Percentiles rank a stretch among this genome's conserved stretches.
Conservation (phyloP, 2,329 filamentous ascomycete genomes). For the Colletotrichum sp. region DNA sequence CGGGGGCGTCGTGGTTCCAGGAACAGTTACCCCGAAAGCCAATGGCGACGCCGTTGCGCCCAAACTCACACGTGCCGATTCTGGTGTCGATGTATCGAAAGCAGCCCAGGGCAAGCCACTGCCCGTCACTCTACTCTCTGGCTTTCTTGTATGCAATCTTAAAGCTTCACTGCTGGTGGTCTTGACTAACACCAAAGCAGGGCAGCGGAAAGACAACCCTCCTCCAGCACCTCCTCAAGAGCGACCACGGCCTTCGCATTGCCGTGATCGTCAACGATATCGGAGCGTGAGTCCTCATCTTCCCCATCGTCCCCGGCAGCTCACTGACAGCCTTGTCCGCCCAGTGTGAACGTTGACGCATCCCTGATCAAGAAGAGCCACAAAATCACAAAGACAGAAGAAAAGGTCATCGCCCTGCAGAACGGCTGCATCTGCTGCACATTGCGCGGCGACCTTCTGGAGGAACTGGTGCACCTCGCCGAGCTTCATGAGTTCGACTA, state of each 20-base stretch:
- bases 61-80: conserved; percentile 7
- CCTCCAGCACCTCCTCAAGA: conserved; percentile 70
- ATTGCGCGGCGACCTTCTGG: conserved; percentile 71
- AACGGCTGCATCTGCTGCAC: conserved; percentile 83
- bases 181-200: conserved; percentile 34
- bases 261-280: conserved; percentile 80
- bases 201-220: conserved; percentile 76
- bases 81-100: conserved; percentile 5
- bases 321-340: no score
- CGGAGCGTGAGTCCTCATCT: conserved; percentile 49
- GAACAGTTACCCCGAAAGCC: neutral
- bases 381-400: conserved; percentile 61
- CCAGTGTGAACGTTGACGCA: conserved; percentile 74
- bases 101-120: conserved; percentile 34
- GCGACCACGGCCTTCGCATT: conserved; percentile 70
- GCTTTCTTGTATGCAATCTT: conserved; percentile 53
- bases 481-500: conserved; percentile 71
- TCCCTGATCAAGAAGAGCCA: conserved; percentile 62
- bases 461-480: conserved; percentile 70
- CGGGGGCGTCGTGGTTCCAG: neutral
- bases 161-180: no score
- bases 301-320: no score
- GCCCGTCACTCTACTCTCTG: conserved; percentile 66
- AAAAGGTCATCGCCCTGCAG: conserved; percentile 71
- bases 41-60: neutral